A percentile compares a stretch with the other conserved stretches of the same genome.
Evolutionary conservation across 345 rosid species (phyloP).

Genomic region (Brassica nigra): DNA sequence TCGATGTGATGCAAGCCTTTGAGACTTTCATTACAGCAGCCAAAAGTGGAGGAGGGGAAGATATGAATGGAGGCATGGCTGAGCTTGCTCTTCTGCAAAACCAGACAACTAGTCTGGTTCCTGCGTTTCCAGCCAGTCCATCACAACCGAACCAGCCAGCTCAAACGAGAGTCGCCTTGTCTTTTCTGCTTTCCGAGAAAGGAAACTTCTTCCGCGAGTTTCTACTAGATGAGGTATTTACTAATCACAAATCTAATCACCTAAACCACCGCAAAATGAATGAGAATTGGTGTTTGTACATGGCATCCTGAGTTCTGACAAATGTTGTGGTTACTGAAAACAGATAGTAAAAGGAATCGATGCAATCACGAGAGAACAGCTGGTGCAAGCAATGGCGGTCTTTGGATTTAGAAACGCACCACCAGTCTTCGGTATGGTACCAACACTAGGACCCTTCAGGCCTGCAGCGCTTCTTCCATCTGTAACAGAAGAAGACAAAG

Average conservation of each 20-base stretch:
- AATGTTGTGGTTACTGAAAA: background rate
- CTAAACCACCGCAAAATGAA: background rate
- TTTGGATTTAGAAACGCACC: conserved; percentile 62
- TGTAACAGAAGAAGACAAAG: conserved; percentile 77
- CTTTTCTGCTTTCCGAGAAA: conserved; percentile 79
- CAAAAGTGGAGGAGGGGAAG: conserved; percentile 97
- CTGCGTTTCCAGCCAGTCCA: conserved; percentile 45
- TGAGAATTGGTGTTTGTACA: background rate
- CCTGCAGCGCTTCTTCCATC: conserved; percentile 79
- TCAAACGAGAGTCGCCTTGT: conserved; percentile 88
- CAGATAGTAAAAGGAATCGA: conserved; percentile 97
- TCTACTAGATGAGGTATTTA: conserved; percentile 88
- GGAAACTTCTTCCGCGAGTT: conserved; percentile 93
- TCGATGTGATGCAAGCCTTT: conserved; percentile 98
- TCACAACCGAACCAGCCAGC: conserved; percentile 60
- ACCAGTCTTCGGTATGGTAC: conserved; percentile 83
- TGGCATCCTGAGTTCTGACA: background rate
- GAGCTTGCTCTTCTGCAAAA: conserved; percentile 70
- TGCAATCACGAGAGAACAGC: conserved; percentile 89
- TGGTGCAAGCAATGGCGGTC: conserved; percentile 67
- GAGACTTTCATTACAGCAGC: conserved; percentile 92
- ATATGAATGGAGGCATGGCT: conserved; percentile 88
- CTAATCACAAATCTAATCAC: conserved; percentile 7
- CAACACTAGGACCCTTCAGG: conserved; percentile 71
- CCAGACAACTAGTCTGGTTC: conserved; percentile 41